phyloP scores from a whole-genome alignment of 2,329 filamentous ascomycete species.

The Penicillium freii region DNA sequence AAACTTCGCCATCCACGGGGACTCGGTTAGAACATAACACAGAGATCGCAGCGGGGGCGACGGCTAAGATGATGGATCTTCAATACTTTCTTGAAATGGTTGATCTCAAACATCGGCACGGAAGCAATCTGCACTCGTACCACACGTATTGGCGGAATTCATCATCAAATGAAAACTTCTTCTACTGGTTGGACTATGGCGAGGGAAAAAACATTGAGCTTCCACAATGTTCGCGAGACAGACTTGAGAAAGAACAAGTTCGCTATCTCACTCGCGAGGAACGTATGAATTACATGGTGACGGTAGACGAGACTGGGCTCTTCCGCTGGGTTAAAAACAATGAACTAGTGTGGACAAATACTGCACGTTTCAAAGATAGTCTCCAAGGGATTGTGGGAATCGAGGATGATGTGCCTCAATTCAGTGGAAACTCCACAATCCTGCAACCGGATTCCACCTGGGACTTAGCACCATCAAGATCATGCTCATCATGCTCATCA shows the following conservation, averaged over 20 bases:
- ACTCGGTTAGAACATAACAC: constrained; percentile 41
- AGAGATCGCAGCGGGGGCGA: constrained; percentile 58
- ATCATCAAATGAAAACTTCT: constrained; percentile 81
- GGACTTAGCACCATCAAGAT: neutral
- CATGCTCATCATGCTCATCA: neutral
- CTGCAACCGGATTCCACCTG: neutral
- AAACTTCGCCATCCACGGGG: constrained; percentile 20
- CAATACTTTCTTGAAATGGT: constrained; percentile 87
- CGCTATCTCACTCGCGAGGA: constrained; percentile 83
- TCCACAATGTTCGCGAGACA: constrained; percentile 68
- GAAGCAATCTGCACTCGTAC: constrained; percentile 75
- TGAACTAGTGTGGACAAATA: constrained; percentile 71
- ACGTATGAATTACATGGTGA: constrained; percentile 74
- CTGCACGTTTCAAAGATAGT: constrained; percentile 69
- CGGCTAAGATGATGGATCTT: constrained; percentile 76
- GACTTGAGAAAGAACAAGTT: constrained; percentile 74
- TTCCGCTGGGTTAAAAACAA: constrained; percentile 88
- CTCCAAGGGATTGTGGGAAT: constrained; percentile 68
- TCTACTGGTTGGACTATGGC: constrained; percentile 87
- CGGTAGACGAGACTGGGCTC: constrained; percentile 69
- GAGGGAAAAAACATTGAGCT: constrained; percentile 70
- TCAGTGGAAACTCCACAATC: constrained; percentile 37
- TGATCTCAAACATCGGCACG: constrained; percentile 82
- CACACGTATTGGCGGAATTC: constrained; percentile 79
- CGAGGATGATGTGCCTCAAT: constrained; percentile 60